Percentiles rank a stretch among this genome's conserved stretches.
Evolutionary conservation across 2,329 filamentous ascomycete genomes (phyloP).

Genomic region (Fusarium albidum): DNA sequence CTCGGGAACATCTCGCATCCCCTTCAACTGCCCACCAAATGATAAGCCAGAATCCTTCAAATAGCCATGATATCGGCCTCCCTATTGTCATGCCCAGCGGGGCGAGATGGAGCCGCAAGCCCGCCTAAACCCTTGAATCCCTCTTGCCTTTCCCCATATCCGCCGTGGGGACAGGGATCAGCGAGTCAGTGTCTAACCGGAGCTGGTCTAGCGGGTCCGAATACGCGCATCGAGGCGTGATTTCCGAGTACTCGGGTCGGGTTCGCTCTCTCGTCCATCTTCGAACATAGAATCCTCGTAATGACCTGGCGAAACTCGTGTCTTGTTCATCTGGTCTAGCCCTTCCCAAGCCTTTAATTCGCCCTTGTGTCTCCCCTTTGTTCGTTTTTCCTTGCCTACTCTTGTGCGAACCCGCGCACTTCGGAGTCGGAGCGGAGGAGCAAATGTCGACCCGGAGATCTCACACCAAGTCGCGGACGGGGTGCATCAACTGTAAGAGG

Average conservation of each 20-base stretch:
- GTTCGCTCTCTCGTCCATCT: constrained; percentile 9
- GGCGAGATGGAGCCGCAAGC: too few relatives aligned
- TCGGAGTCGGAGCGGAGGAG: constrained; percentile 9
- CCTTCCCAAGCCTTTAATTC: background rate
- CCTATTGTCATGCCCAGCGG: too few relatives aligned
- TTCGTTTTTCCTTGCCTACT: constrained; percentile 3
- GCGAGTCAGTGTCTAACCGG: background rate
- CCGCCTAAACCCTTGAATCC: too few relatives aligned
- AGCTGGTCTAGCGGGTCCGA: constrained; percentile 30
- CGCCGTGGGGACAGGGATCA: constrained; percentile 10
- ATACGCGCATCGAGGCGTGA: constrained; percentile 28
- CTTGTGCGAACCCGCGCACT: constrained; percentile 34
- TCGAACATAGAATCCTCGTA: constrained; percentile 12
- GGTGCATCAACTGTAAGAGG: constrained; percentile 44
- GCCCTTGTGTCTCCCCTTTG: background rate
- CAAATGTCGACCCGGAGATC: constrained; percentile 39
- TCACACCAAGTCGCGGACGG: constrained; percentile 46
- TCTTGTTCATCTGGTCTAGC: constrained; percentile 8
- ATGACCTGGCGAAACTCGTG: background rate
- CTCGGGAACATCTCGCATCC: constrained; percentile 12
- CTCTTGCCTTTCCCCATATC: too few relatives aligned
- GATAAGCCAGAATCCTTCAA: too few relatives aligned
- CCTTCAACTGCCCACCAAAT: background rate
- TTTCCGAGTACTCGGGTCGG: constrained; percentile 37
- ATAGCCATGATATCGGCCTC: too few relatives aligned